Evolutionary conservation across 73 alveolate species (phyloP).

Genomic region (Tetrahymena elliotti): DNA sequence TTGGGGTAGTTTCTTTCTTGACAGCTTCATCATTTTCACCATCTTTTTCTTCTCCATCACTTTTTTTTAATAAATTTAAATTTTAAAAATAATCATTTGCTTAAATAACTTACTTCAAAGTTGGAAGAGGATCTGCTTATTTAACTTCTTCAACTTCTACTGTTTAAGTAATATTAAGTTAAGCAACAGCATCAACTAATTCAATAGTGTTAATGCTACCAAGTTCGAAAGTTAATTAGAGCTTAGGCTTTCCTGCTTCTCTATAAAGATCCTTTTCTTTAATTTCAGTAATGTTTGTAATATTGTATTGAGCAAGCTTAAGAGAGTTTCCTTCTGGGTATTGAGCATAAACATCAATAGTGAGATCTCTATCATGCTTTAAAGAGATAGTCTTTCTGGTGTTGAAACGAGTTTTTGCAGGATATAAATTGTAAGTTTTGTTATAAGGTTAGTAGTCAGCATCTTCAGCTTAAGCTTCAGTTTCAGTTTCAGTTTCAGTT

Average conservation of each 20-base stretch:
- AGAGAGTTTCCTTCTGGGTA: conserved; percentile 2
- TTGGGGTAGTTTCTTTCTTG: neutral
- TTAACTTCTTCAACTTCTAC: conserved; percentile 13
- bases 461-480: no score
- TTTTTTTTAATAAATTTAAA: neutral
- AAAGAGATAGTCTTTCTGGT: conserved; percentile 20
- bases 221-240: conserved; percentile 9
- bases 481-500: neutral
- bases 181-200: neutral
- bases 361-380: conserved; percentile 24
- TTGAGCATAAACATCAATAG: conserved; percentile 1
- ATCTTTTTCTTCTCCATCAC: conserved; percentile 13
- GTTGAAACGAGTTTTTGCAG: conserved; percentile 12
- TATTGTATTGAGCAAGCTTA: conserved; percentile 8
- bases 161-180: conserved; percentile 9
- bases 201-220: conserved; percentile 9
- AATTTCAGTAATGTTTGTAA: conserved; percentile 33
- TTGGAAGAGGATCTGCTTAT: neutral
- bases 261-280: neutral
- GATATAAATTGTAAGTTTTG: conserved; percentile 11
- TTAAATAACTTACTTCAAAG: neutral
- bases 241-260: conserved; percentile 21
- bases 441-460: conserved; percentile 13
- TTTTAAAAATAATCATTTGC: neutral
- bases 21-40: conserved; percentile 1